Percentiles rank a stretch among this genome's conserved stretches.
These are phyloP conservation scores for Fusarium sp. DNA, from an alignment of 2,329 filamentous ascomycete genomes.

Conservation along the genomic window DNA sequence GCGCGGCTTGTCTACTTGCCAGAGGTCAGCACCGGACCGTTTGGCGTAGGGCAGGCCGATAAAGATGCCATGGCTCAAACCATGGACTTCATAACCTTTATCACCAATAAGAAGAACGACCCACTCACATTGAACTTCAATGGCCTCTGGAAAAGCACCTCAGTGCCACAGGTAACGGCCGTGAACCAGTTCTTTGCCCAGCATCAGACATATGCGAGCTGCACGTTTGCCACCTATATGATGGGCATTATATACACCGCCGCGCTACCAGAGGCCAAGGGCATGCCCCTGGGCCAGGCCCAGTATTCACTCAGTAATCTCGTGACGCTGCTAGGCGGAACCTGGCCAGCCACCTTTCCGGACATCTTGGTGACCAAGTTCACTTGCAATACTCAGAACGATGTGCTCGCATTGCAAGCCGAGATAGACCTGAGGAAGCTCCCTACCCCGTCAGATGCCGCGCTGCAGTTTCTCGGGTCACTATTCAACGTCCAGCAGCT, in stretches of 20 bases:
- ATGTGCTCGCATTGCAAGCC: not conserved
- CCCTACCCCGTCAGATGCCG: slow-evolving; percentile 1
- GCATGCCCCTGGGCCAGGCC: slow-evolving; percentile 6
- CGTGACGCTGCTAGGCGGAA: not conserved
- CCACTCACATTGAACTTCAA: not conserved
- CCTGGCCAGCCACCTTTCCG: not conserved
- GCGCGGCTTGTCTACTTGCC: not conserved
- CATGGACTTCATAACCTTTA: not conserved
- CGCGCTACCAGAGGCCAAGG: not conserved
- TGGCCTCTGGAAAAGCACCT: not conserved
- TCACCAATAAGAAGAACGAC: not conserved
- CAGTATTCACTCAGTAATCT: slow-evolving; percentile 2
- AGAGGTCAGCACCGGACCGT: not conserved
- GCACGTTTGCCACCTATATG: slow-evolving; percentile 8
- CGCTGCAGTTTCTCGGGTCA: not conserved
- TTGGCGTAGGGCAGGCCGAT: not conserved
- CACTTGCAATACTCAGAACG: slow-evolving; percentile 4
- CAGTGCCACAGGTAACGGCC: not conserved
- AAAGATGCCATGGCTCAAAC: not conserved
- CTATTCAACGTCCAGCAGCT: not conserved
- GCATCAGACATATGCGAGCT: not conserved
- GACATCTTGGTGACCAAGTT: slow-evolving; percentile 14
- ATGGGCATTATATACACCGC: slow-evolving; percentile 11
- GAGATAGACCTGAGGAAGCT: not conserved
- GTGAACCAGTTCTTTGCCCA: not conserved